Evolutionary conservation across 2,329 filamentous ascomycete species (phyloP).

Genomic region (Diatrype stigma): DNA sequence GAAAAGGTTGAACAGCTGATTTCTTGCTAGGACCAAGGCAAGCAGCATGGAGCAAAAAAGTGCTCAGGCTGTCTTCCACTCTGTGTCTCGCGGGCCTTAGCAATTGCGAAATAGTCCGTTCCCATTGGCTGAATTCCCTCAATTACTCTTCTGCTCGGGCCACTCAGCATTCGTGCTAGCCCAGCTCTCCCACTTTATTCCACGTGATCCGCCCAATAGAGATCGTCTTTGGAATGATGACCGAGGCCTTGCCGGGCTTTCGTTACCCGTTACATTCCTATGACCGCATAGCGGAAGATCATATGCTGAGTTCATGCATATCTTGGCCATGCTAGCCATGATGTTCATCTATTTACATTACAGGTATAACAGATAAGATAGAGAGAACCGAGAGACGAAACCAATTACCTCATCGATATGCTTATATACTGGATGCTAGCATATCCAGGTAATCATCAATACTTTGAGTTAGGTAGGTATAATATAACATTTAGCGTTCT

Average conservation of each 20-base stretch:
- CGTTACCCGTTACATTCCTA: too few relatives aligned
- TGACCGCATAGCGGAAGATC: too few relatives aligned
- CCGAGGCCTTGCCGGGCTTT: not conserved
- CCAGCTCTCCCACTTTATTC: not conserved
- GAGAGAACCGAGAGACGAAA: not conserved
- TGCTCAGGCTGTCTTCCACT: not conserved
- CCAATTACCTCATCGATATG: too few relatives aligned
- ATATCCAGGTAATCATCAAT: too few relatives aligned
- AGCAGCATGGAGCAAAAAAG: not conserved
- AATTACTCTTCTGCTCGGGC: not conserved
- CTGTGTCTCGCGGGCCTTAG: not conserved
- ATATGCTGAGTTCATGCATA: too few relatives aligned
- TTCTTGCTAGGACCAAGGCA: not conserved
- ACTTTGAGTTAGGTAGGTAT: too few relatives aligned
- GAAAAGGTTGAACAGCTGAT: slow-evolving; percentile 1
- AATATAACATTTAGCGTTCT: too few relatives aligned
- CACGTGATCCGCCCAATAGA: not conserved
- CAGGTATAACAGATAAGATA: not conserved
- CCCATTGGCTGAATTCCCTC: not conserved
- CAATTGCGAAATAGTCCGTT: slow-evolving; percentile 2
- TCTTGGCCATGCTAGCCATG: not conserved
- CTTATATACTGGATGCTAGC: too few relatives aligned
- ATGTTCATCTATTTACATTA: not conserved
- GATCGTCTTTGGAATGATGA: not conserved
- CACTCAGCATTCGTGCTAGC: not conserved